phyloP scores from a whole-genome alignment of 2,329 filamentous ascomycete genomes.

The Aspergillus ruber region DNA sequence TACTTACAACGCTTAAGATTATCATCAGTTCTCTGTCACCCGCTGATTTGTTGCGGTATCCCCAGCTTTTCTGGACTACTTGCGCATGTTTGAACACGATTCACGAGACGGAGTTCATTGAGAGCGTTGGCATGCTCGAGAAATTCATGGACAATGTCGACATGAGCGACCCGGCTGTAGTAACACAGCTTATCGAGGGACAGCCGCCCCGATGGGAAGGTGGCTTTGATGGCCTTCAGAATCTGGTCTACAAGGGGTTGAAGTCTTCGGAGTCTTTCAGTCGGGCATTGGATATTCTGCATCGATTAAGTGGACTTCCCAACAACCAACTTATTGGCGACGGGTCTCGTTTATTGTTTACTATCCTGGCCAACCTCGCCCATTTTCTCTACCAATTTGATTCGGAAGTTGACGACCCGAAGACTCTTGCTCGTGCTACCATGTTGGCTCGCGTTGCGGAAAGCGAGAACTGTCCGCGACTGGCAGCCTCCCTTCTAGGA shows the following conservation, averaged over 20 bases:
- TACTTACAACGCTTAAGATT: conserved; percentile 85
- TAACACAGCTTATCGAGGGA: conserved; percentile 66
- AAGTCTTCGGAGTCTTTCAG: conserved; percentile 79
- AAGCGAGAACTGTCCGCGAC: conserved; percentile 58
- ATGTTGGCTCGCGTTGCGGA: conserved; percentile 68
- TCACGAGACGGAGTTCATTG: conserved; percentile 89
- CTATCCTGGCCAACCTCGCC: conserved; percentile 85
- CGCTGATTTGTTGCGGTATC: conserved; percentile 76
- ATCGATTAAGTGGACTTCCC: conserved; percentile 71
- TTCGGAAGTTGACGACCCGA: conserved; percentile 49
- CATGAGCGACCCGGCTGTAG: conserved; percentile 62
- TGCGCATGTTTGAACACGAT: conserved; percentile 95
- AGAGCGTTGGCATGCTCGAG: conserved; percentile 85
- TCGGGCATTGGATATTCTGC: conserved; percentile 67
- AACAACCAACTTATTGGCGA: conserved; percentile 76
- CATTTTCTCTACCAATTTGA: conserved; percentile 77
- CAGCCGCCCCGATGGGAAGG: conserved; percentile 86
- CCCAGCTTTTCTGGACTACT: conserved; percentile 95
- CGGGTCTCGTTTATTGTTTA: conserved; percentile 74
- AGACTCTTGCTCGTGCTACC: conserved; percentile 58
- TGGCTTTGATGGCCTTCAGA: conserved; percentile 76
- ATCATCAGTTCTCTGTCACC: conserved; percentile 80
- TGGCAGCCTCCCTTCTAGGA: conserved; percentile 63
- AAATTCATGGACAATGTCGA: conserved; percentile 79
- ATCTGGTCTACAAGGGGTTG: conserved; percentile 82